These are phyloP conservation scores for Byssochlamys sp. DNA, from an alignment of 2,329 filamentous ascomycete species.

Conservation along the genomic window DNA sequence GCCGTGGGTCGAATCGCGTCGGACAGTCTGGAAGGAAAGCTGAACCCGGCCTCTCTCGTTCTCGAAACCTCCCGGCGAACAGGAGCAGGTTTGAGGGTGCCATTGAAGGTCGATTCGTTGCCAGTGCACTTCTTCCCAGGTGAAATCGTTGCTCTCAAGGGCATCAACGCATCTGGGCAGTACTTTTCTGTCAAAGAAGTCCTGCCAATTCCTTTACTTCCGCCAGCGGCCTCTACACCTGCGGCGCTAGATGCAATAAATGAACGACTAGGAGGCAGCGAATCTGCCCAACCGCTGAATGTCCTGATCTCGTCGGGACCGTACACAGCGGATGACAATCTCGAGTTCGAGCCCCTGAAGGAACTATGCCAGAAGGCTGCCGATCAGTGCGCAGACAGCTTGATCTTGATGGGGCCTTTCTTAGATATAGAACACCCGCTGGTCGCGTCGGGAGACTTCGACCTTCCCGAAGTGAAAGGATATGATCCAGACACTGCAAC, in stretches of 20 bases:
- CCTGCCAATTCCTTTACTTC: slow-evolving; percentile 63
- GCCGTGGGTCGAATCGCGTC: slow-evolving; percentile 86
- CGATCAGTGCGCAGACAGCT: slow-evolving; percentile 62
- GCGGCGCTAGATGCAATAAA: slow-evolving; percentile 58
- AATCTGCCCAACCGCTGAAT: slow-evolving; percentile 59
- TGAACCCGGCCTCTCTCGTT: slow-evolving; percentile 76
- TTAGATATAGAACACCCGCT: slow-evolving; percentile 85
- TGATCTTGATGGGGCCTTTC: slow-evolving; percentile 79
- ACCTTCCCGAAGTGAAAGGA: slow-evolving; percentile 58
- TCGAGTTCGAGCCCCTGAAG: slow-evolving; percentile 79
- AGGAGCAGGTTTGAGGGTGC: slow-evolving; percentile 72
- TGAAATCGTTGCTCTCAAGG: slow-evolving; percentile 78
- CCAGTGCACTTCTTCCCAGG: slow-evolving; percentile 84
- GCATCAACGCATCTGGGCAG: slow-evolving; percentile 75
- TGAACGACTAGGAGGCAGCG: slow-evolving; percentile 56
- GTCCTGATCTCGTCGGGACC: slow-evolving; percentile 74
- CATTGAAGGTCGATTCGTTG: slow-evolving; percentile 63
- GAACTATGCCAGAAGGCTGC: slow-evolving; percentile 69
- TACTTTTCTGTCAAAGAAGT: slow-evolving; percentile 73
- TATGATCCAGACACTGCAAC: slow-evolving; percentile 69
- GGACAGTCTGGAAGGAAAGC: slow-evolving; percentile 71
- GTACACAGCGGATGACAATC: slow-evolving; percentile 83
- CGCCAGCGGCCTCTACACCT: slow-evolving; percentile 61
- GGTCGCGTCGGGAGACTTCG: slow-evolving; percentile 69
- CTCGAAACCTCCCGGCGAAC: slow-evolving; percentile 78